Base-by-base conservation (phyloP, 2,329 filamentous ascomycete genomes). In the Epichloe baconii region DNA sequence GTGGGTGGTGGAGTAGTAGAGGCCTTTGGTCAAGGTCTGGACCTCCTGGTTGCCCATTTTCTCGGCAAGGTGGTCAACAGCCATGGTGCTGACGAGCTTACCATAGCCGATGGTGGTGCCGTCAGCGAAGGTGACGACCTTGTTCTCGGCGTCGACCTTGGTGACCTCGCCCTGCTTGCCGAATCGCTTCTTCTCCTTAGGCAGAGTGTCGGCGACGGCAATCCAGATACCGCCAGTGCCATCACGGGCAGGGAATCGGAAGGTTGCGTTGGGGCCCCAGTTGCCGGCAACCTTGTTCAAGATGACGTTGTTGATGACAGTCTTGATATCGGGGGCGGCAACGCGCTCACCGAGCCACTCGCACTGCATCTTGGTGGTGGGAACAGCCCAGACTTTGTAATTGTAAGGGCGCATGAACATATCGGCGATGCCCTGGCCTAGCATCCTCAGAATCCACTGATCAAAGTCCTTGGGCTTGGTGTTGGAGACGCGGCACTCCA, bases 341-440 rank as follows among this genome's bases (percentile, higher is more conserved):
- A 98, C 93, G 78, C 93, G 91, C 82, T 98, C 93, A 63, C 93
- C 93, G 56, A 97, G 86, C 93, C 93, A 98, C 68, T 84, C 76
- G 71, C 89, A 95, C 87, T 97, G 93, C 93, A 98, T 98, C 90
- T 95, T 95, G 60, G 86, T 95, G 52, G 91, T 96, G 53, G 93
- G 93, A 62, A 97, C 91, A 56, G 93, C 93, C 93, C 93, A 98
- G 67, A 98, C 93, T 77, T 98, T 98, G 83, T 85, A 98, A 82
- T 98, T 98, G 80, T 98, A 98, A 50, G 93, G 93, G 63, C 93
- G 80, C 93, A 98, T 98, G 80, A 98, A 98, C 62, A 91, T 78
- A 69, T 98, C 83, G 59, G 90, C 91, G 64, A 98, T 79, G 62
- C 91, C 91, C 62, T 80, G 75, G 63, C 93, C 93, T 74, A 86